Evolutionary conservation across 179 eudicot genomes (phyloP).

Genomic region (Vitellaria paradoxa): DNA sequence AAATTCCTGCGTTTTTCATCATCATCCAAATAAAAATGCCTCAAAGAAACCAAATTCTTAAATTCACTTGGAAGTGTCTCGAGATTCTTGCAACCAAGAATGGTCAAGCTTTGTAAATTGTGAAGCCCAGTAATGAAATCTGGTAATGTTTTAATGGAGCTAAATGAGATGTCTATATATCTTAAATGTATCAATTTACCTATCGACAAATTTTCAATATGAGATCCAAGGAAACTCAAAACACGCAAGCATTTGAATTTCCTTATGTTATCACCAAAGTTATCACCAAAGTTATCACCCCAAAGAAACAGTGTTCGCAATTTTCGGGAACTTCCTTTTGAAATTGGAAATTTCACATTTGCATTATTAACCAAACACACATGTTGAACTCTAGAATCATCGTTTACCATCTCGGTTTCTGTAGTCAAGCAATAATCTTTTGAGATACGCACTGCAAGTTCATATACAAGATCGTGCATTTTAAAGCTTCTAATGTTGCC

Average conservation of each 20-base stretch:
- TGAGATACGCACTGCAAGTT: slow-evolving; percentile 11
- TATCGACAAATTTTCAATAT: slow-evolving; percentile 10
- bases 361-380: background rate
- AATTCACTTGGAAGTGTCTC: slow-evolving; percentile 16
- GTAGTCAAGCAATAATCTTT: background rate
- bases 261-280: background rate
- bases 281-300: background rate
- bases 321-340: background rate
- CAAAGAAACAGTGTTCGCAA: background rate
- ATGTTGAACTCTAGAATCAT: background rate
- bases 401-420: background rate
- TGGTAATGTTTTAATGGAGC: slow-evolving; percentile 19
- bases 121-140: slow-evolving; percentile 12
- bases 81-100: background rate
- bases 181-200: slow-evolving; percentile 25
- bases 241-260: background rate
- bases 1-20: background rate
- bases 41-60: slow-evolving; percentile 4
- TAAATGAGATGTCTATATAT: slow-evolving; percentile 20
- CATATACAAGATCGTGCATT: slow-evolving; percentile 22
- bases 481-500: background rate
- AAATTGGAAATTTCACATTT: background rate
- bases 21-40: background rate
- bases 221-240: background rate
- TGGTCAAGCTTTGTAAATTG: slow-evolving; percentile 12